Conservation (phyloP, 2,329 filamentous ascomycete species). For the Coccinonectria pachysandricola region DNA sequence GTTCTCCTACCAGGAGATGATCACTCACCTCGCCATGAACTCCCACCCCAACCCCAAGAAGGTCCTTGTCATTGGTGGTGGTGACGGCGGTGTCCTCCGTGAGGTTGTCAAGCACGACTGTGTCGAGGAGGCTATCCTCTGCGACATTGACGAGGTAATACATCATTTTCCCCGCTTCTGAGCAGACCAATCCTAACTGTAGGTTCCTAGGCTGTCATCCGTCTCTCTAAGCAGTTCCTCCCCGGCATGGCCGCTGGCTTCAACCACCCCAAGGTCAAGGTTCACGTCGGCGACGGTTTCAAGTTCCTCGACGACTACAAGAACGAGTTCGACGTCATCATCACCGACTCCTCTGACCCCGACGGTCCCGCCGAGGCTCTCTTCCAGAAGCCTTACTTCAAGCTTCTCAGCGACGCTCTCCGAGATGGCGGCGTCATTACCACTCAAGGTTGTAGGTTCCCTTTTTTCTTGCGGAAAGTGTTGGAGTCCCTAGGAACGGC, state of each 20-base stretch:
- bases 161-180: neutral
- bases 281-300: constrained; percentile 94
- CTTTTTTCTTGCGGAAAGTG: constrained; percentile 43
- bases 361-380: constrained; percentile 92
- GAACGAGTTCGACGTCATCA: constrained; percentile 98
- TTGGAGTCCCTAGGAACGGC: constrained; percentile 26
- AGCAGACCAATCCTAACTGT: constrained; percentile 2
- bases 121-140: constrained; percentile 91
- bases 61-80: constrained; percentile 95
- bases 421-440: constrained; percentile 95
- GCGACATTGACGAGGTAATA: constrained; percentile 94
- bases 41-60: constrained; percentile 97
- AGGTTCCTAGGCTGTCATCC: constrained; percentile 69
- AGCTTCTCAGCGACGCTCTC: constrained; percentile 82
- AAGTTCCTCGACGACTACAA: constrained; percentile 96
- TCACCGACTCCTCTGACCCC: constrained; percentile 96
- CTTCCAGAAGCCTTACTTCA: constrained; percentile 98
- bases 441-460: constrained; percentile 99
- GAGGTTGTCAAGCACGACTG: constrained; percentile 99
- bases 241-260: constrained; percentile 89
- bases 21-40: constrained; percentile 96
- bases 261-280: constrained; percentile 85
- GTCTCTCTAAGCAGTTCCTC: constrained; percentile 96
- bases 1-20: constrained; percentile 99
- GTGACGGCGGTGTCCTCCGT: constrained; percentile 92